A percentile compares a stretch with the other conserved stretches of the same genome.
Evolutionary conservation across 805 yeast species (phyloP).

Genomic region (Yarrowia sp.): DNA sequence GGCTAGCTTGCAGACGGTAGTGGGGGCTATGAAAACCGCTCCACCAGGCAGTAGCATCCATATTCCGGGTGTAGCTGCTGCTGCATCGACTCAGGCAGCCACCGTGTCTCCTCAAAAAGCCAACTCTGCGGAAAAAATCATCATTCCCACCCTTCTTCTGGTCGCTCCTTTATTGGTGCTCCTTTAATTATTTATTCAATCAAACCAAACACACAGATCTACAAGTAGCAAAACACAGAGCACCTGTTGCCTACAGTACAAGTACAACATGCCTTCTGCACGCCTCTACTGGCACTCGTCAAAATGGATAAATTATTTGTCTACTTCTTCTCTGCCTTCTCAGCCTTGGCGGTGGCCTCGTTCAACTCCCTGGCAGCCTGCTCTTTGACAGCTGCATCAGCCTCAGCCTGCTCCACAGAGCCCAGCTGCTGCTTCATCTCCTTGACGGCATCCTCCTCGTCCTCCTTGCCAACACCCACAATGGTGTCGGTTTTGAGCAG

Average conservation of each 20-base stretch:
- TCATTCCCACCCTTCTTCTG: not conserved
- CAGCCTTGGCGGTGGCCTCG: not conserved
- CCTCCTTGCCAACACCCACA: conserved; percentile 7
- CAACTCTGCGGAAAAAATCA: not conserved
- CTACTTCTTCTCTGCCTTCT: not conserved
- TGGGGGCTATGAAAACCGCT: not conserved
- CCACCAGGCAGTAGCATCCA: not conserved
- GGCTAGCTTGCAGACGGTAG: not conserved
- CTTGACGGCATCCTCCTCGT: not conserved
- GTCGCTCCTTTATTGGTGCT: no score
- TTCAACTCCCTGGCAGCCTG: conserved; percentile 11
- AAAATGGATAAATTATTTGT: not conserved
- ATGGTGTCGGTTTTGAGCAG: conserved; percentile 1
- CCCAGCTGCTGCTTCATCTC: conserved; percentile 13
- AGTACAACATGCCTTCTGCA: no score
- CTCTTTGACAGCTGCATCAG: conserved; percentile 9
- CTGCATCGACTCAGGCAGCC: not conserved
- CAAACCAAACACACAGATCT: no score
- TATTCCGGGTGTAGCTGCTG: not conserved
- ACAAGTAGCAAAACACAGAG: no score
- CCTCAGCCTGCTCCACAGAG: conserved; percentile 5
- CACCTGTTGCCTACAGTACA: no score
- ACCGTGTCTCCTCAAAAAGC: not conserved
- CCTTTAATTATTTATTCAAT: no score
- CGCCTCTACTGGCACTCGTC: not conserved